Evolutionary conservation across 2,329 filamentous ascomycete genomes (phyloP), one percentile per base, ranked within the genome.

Genomic region (Colletotrichum karsti): DNA sequence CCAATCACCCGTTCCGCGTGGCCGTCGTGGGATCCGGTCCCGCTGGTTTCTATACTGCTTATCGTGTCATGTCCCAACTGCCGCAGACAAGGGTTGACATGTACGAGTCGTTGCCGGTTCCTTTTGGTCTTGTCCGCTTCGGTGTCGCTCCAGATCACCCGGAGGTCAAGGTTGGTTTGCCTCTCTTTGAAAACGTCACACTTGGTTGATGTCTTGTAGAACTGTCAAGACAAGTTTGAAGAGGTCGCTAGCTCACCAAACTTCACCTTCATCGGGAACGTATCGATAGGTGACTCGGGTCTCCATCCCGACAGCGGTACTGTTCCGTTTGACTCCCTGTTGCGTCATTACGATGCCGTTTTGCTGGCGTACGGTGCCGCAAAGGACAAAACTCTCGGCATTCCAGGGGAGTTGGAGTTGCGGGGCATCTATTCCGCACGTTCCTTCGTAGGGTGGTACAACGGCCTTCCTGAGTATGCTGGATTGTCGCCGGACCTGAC

Each of bases 131-230:
- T 62, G 95, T 97, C 55, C 88, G 96, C 62, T 97, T 96, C 76
- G 96, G 96, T 8, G 96, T 99, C 66, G 97, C 96, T n/a, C 96
- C 96, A 5, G 96, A 99, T 78, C 96, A 99, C 80, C 95, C 96
- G 1, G 95, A 99, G 82, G 96, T 99, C 72, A 99, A 99, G 89
- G 94, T 96, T 82, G 68, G 81, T 48, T 63, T 54, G 44, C 5
- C n/a, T 37, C 15, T 5, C n/a, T 8, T 53, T 42, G 20, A 20
- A 24, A 63, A 33, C n/a, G n/a, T n/a, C n/a, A n/a, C n/a, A n/a
- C 15, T 20, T 20, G 30, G 26, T 18, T 37, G 12, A 30, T 53
- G 60, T 30, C 55, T 8, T 18, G 18, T 75, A 97, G 94, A 98
- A 98, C 77, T 98, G 95, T 77, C 91, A 97, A 83, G 93, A 96